Base-by-base conservation (phyloP, 2,329 filamentous ascomycete genomes). In the Scedosporium boydii region DNA sequence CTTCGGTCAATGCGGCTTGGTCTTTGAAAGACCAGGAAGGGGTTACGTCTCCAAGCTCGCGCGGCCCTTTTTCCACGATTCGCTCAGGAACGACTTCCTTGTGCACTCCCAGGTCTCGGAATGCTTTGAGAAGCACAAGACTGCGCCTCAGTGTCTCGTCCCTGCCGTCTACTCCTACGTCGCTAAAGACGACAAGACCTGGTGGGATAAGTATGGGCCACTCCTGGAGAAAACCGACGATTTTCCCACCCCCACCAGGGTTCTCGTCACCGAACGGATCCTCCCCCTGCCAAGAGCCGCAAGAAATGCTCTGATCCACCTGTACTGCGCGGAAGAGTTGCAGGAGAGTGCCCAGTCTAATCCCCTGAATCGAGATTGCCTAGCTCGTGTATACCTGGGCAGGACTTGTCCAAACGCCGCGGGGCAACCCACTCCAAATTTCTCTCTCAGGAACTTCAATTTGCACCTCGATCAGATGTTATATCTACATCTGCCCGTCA, bases 371-470 rank as follows among this genome's bases (percentile, higher is more conserved):
- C 48, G 61, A 18, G 68, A 69, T 27, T 68, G 68, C 57, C 61
- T 68, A 18, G 65, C 62, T 18, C 63, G 66, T 6, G 58, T 66
- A 0, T 68, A 70, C 46, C 66, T 70, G 2, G 67, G 68, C 1
- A 65, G 64, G 0, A 21, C 16, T 18, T 9, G 27, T n/a, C 26
- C 57, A 58, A 61, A 3, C 14, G 26, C 16, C 1, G n/a, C n/a
- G n/a, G 18, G 16, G 5, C 44, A n/a, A n/a, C 44, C 27, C 1
- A 53, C 4, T 1, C 63, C 34, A 3, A 69, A 67, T 63, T 71
- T 68, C 44, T 70, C 68, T 1, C 67, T 75, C 0, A 63, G 70
- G 0, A 74, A 73, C 62, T 71, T 73, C 57, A 69, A 72, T 26
- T 29, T 74, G 4, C 68, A 71, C 16, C 62, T 75, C 1, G 69